phyloP scores from a whole-genome alignment of 768 basidiomycete species.

The Xanthoconium stramineum region DNA sequence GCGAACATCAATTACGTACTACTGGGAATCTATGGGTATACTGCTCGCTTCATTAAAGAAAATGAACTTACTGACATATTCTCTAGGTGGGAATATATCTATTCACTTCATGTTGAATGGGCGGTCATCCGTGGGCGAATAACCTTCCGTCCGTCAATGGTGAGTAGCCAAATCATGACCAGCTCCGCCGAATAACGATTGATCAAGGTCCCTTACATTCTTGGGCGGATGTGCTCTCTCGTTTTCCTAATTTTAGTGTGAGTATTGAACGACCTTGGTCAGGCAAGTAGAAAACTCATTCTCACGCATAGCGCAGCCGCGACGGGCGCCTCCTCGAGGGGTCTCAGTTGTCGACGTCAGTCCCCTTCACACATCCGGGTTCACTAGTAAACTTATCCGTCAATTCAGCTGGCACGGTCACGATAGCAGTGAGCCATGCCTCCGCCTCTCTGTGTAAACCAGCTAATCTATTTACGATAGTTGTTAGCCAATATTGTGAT shows the following conservation, averaged over 20 bases:
- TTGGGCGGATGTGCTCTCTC: conserved; percentile 14
- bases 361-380: not conserved
- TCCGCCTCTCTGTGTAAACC: not conserved
- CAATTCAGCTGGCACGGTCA: not conserved
- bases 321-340: not conserved
- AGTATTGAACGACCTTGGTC: not conserved
- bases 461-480: not conserved
- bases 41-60: not conserved
- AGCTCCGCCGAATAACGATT: not conserved
- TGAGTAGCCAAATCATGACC: conserved; percentile 6
- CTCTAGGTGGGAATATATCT: conserved; percentile 21
- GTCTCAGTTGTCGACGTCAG: conserved; percentile 11
- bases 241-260: conserved; percentile 9
- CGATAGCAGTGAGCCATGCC: conserved; percentile 4
- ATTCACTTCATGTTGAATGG: conserved; percentile 16
- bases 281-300: not conserved
- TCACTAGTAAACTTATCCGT: not conserved
- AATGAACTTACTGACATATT: not conserved
- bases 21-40: conserved; percentile 21
- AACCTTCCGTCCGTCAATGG: conserved; percentile 18
- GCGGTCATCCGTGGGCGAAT: conserved; percentile 11
- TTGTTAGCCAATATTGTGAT: conserved; percentile 2
- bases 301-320: not conserved
- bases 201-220: conserved; percentile 21
- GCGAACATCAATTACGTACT: conserved; percentile 4